A percentile compares a stretch with the other conserved stretches of the same genome.
phyloP scores from a whole-genome alignment of 768 basidiomycete genomes.

The Leccinum boreale region DNA sequence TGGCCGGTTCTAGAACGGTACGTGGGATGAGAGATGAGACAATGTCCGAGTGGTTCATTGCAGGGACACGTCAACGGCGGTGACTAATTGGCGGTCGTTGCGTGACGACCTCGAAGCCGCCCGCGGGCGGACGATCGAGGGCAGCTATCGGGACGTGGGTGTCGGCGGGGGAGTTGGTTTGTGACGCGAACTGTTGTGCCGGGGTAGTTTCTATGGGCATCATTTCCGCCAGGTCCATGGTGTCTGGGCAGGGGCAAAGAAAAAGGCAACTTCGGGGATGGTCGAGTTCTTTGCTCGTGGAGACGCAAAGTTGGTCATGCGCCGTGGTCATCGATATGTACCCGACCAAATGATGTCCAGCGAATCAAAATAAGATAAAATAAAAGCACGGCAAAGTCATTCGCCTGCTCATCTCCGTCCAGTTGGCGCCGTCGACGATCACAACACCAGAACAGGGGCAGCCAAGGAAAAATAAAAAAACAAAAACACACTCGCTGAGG shows the following conservation, averaged over 20 bases:
- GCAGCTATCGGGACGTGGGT: conserved; percentile 12
- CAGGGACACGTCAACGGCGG: conserved; percentile 1
- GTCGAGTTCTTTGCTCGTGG: background rate
- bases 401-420: conserved; percentile 1
- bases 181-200: background rate
- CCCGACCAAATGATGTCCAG: background rate
- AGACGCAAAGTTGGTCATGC: conserved; percentile 6
- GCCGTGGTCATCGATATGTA: conserved; percentile 8
- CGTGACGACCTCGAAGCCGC: conserved; percentile 20
- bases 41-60: background rate
- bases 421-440: background rate
- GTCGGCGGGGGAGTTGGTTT: background rate
- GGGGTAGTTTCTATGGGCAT: background rate
- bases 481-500: background rate
- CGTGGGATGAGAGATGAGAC: background rate
- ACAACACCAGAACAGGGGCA: background rate
- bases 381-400: background rate
- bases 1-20: background rate
- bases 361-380: background rate
- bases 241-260: background rate
- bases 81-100: conserved; percentile 9
- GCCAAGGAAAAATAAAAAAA: background rate
- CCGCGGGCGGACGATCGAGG: conserved; percentile 12
- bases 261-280: background rate
- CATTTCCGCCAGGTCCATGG: conserved; percentile 14